Evolutionary conservation across 2,329 filamentous ascomycete species (phyloP).

Genomic region (Sarocladium brachiariae): DNA sequence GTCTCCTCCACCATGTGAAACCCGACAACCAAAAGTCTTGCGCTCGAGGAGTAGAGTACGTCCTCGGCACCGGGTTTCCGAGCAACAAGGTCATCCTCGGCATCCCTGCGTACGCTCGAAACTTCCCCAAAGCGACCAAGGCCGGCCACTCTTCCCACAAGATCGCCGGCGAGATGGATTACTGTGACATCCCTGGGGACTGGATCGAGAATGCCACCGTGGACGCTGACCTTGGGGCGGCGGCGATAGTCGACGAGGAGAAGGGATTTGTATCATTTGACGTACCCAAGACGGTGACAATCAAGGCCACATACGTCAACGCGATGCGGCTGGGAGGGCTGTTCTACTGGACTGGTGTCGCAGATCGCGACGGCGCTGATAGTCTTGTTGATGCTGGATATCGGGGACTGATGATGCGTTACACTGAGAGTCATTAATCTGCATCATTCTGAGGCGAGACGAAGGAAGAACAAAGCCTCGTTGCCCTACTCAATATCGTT

Average conservation of each 20-base stretch:
- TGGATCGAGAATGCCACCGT: conserved; percentile 36
- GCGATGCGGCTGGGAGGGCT: conserved; percentile 50
- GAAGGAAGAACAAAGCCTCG: too few species aligned
- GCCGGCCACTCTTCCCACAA: conserved; percentile 45
- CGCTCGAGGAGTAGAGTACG: conserved; percentile 48
- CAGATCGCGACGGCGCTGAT: conserved; percentile 44
- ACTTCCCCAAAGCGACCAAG: conserved; percentile 47
- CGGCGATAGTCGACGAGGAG: conserved; percentile 27
- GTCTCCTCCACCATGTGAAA: conserved; percentile 16
- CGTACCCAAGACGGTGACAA: conserved; percentile 50
- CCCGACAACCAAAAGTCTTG: conserved; percentile 31
- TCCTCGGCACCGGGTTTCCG: conserved; percentile 46
- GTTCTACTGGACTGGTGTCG: conserved; percentile 64
- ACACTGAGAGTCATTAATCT: not conserved
- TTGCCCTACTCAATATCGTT: conserved; percentile 30
- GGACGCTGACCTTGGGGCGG: conserved; percentile 46
- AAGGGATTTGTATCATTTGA: conserved; percentile 59
- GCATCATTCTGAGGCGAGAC: conserved; percentile 23
- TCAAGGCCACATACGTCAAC: conserved; percentile 55
- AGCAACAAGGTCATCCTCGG: conserved; percentile 54
- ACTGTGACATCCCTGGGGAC: conserved; percentile 50
- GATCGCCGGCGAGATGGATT: conserved; percentile 50
- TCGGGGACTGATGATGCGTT: conserved; percentile 22
- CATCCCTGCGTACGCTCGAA: conserved; percentile 56
- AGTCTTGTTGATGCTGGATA: conserved; percentile 57